Evolutionary conservation across 2,329 filamentous ascomycete genomes (phyloP).

Genomic region (Colletotrichum aenigma): DNA sequence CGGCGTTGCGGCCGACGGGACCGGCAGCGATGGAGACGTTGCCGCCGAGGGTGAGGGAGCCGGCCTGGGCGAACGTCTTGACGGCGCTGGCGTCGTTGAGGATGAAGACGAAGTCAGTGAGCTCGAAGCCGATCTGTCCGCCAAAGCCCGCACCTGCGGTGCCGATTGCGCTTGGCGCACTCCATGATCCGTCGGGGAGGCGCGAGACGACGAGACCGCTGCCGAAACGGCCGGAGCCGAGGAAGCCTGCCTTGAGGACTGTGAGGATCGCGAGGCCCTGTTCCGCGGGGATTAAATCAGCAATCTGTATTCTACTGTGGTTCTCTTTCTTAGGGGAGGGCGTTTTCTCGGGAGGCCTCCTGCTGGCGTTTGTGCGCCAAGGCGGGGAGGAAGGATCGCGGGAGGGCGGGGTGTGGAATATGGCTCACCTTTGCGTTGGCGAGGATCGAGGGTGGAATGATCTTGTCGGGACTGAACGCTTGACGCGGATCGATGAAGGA

Average conservation of each 20-base stretch:
- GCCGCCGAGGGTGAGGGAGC: slow-evolving; percentile 89
- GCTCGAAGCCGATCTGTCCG: slow-evolving; percentile 85
- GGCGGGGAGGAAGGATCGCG: neutral
- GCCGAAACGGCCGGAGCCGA: slow-evolving; percentile 81
- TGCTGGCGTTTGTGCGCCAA: neutral
- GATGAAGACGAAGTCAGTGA: slow-evolving; percentile 97
- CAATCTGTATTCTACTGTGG: neutral
- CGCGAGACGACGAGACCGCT: slow-evolving; percentile 83
- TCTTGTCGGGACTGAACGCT: slow-evolving; percentile 93
- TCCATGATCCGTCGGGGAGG: slow-evolving; percentile 79
- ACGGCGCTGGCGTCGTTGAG: slow-evolving; percentile 91
- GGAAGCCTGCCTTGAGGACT: slow-evolving; percentile 85
- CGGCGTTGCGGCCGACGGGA: slow-evolving; percentile 91
- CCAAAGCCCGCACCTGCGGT: slow-evolving; percentile 83
- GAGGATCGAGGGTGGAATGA: slow-evolving; percentile 90
- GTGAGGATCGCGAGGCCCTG: slow-evolving; percentile 84
- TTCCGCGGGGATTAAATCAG: neutral
- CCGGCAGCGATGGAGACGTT: slow-evolving; percentile 97
- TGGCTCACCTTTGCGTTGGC: slow-evolving; percentile 81
- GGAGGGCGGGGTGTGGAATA: slow-evolving; percentile 3
- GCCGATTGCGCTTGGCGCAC: slow-evolving; percentile 80
- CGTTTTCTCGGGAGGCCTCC: neutral
- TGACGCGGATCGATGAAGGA: slow-evolving; percentile 95
- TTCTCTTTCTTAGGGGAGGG: fast-evolving
- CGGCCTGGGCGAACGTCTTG: slow-evolving; percentile 90